Percentiles rank a stretch among this genome's conserved stretches.
phyloP scores from a whole-genome alignment of 768 basidiomycete genomes.

The Paxillus ammoniavirescens region DNA sequence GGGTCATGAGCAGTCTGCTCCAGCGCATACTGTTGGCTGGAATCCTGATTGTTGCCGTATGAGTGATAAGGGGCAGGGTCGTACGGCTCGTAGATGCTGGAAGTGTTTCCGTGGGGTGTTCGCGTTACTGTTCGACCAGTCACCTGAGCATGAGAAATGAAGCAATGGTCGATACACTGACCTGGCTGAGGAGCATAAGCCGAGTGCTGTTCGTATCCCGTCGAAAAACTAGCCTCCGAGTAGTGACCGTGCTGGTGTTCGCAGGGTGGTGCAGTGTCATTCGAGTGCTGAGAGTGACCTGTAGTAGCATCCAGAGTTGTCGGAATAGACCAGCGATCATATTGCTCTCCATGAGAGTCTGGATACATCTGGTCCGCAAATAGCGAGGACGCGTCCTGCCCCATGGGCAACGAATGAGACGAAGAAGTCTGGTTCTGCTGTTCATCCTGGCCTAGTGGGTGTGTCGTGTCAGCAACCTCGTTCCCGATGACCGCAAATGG shows the following conservation, averaged over 20 bases:
- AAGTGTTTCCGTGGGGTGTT: constrained; percentile 8
- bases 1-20: constrained; percentile 28
- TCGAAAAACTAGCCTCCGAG: constrained; percentile 26
- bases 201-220: constrained; percentile 22
- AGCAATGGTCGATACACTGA: constrained; percentile 12
- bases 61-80: constrained; percentile 18
- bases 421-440: constrained; percentile 18
- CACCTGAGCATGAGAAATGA: constrained; percentile 4
- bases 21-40: constrained; percentile 14
- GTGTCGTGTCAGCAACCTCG: constrained; percentile 30
- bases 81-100: constrained; percentile 26
- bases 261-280: constrained; percentile 15
- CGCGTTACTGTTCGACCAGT: constrained; percentile 10
- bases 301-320: constrained; percentile 15
- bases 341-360: constrained; percentile 22
- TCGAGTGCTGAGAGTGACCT: constrained; percentile 13
- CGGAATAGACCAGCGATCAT: constrained; percentile 27
- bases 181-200: constrained; percentile 19
- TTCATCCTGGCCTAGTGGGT: constrained; percentile 21
- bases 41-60: constrained; percentile 12
- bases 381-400: constrained; percentile 37
- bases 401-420: constrained; percentile 29
- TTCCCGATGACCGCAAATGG: constrained; percentile 62
- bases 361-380: constrained; percentile 37
- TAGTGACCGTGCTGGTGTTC: constrained; percentile 33